Evolutionary conservation across 2,329 filamentous ascomycete species (phyloP).

Genomic region (Neonectria coccinea): DNA sequence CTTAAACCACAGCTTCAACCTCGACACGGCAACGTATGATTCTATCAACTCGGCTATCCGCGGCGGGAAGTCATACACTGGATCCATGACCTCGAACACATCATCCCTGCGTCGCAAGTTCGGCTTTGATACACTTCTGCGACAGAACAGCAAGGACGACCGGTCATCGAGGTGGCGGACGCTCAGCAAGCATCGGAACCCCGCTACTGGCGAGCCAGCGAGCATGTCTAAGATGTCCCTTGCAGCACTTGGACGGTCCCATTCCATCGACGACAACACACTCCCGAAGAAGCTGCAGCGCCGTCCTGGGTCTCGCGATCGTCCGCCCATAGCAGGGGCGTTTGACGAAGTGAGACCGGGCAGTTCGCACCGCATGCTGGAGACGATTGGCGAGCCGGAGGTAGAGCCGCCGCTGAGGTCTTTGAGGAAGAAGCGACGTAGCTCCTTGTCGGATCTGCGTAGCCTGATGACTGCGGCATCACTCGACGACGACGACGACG

Average conservation of each 20-base stretch:
- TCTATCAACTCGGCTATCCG: slow-evolving; percentile 68
- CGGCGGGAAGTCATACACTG: slow-evolving; percentile 71
- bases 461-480: slow-evolving; percentile 72
- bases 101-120: slow-evolving; percentile 89
- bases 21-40: slow-evolving; percentile 63
- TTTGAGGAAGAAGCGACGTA: slow-evolving; percentile 84
- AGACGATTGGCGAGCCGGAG: slow-evolving; percentile 70
- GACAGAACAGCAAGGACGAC: slow-evolving; percentile 83
- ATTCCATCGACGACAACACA: slow-evolving; percentile 79
- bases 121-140: slow-evolving; percentile 79
- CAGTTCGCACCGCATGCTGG: slow-evolving; percentile 68
- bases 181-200: slow-evolving; percentile 82
- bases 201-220: slow-evolving; percentile 68
- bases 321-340: slow-evolving; percentile 70
- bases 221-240: slow-evolving; percentile 76
- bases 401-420: slow-evolving; percentile 55
- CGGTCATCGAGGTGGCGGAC: slow-evolving; percentile 85
- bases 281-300: slow-evolving; percentile 52
- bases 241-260: slow-evolving; percentile 74
- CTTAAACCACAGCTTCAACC: slow-evolving; percentile 55
- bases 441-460: slow-evolving; percentile 89
- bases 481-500: slow-evolving; percentile 55
- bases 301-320: slow-evolving; percentile 68
- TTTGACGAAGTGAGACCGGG: slow-evolving; percentile 70
- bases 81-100: slow-evolving; percentile 85